Evolutionary conservation across 179 eudicot species (phyloP).

Genomic region (Spinacia oleracea): DNA sequence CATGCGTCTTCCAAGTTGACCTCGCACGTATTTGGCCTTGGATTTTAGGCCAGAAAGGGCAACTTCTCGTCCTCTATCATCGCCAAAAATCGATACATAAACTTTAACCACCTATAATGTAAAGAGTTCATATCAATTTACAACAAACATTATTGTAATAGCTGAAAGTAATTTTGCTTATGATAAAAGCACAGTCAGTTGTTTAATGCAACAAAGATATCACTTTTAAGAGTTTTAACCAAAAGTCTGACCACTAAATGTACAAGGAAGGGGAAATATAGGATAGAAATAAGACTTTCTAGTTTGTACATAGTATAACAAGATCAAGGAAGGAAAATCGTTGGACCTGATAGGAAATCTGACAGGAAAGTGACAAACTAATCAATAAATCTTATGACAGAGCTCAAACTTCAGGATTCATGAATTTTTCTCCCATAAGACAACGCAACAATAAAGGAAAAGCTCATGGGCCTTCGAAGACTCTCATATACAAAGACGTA

Average conservation of each 20-base stretch:
- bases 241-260: neutral
- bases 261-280: neutral
- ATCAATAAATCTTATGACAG: neutral
- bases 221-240: neutral
- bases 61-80: conserved; percentile 94
- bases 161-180: neutral
- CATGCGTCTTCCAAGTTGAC: conserved; percentile 85
- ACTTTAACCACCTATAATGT: conserved; percentile 83
- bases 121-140: conserved; percentile 4
- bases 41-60: conserved; percentile 86
- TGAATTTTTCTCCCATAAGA: neutral
- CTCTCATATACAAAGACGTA: neutral
- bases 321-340: neutral
- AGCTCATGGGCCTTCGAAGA: neutral
- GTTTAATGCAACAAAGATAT: neutral
- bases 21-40: conserved; percentile 90
- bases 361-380: neutral
- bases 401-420: neutral
- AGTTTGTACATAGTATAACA: neutral
- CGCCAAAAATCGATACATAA: conserved; percentile 92
- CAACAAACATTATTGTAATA: neutral
- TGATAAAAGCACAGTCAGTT: neutral
- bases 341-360: neutral
- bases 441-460: neutral
- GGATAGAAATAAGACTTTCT: neutral